Conservation (phyloP, 2,329 filamentous ascomycete species). For the Mycosphaerella arachidis region DNA sequence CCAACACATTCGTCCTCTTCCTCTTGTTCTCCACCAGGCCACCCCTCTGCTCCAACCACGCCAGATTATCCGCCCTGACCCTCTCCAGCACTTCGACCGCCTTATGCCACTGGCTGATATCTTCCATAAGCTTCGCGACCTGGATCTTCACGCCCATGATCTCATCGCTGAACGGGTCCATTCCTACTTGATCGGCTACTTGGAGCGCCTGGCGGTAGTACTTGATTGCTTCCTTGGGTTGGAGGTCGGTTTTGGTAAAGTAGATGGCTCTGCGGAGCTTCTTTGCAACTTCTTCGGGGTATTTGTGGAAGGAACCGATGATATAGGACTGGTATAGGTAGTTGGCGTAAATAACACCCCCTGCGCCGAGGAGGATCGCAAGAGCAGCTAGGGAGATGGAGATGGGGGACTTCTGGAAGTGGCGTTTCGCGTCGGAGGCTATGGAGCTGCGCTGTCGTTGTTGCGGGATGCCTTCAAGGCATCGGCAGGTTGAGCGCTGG, state of each 20-base stretch:
- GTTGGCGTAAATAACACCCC: slow-evolving; percentile 41
- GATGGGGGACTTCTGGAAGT: slow-evolving; percentile 38
- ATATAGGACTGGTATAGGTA: slow-evolving; percentile 47
- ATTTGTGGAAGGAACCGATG: slow-evolving; percentile 50
- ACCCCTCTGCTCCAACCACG: slow-evolving; percentile 45
- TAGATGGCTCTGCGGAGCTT: slow-evolving; percentile 80
- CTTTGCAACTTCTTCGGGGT: slow-evolving; percentile 67
- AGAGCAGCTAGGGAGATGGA: slow-evolving; percentile 33
- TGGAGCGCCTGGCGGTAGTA: slow-evolving; percentile 78
- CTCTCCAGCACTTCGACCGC: slow-evolving; percentile 74
- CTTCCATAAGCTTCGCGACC: slow-evolving; percentile 74
- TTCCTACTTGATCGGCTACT: slow-evolving; percentile 64
- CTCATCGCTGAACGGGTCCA: slow-evolving; percentile 89
- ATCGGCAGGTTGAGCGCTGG: slow-evolving; percentile 6
- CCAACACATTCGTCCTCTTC: slow-evolving; percentile 62
- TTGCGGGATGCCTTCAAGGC: slow-evolving; percentile 11
- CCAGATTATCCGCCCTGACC: slow-evolving; percentile 64
- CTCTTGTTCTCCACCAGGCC: slow-evolving; percentile 40
- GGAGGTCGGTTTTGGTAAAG: slow-evolving; percentile 71
- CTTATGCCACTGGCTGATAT: slow-evolving; percentile 63
- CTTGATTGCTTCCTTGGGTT: slow-evolving; percentile 72
- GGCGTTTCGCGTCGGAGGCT: slow-evolving; percentile 27
- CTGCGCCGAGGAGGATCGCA: slow-evolving; percentile 37
- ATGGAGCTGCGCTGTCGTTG: slow-evolving; percentile 23
- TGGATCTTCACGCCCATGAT: slow-evolving; percentile 85